Conservation (phyloP, 331 rosid species). For the Quercus phellos region DNA sequence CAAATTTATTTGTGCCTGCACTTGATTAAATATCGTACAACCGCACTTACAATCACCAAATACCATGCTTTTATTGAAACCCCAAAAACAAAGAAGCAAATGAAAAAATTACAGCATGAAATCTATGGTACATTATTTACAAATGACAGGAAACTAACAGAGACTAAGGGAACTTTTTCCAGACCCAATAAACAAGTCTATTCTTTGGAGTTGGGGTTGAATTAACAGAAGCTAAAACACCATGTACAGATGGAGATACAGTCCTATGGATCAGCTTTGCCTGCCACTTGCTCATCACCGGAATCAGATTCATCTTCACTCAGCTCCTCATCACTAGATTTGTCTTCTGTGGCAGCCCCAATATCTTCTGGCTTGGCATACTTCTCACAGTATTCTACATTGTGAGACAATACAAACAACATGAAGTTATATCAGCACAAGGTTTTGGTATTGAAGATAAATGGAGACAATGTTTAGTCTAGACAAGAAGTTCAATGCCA, state of each 20-base stretch:
- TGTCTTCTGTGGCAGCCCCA: conserved; percentile 49
- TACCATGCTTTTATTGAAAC: not conserved
- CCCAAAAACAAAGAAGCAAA: conserved; percentile 5
- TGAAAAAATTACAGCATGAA: conserved; percentile 22
- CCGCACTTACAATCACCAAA: not conserved
- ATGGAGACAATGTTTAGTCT: no score
- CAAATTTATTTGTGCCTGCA: no score
- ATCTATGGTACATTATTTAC: conserved; percentile 56
- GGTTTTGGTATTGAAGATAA: no score
- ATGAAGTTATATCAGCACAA: not conserved
- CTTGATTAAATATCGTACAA: no score
- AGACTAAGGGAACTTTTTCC: conserved; percentile 38
- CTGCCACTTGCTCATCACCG: conserved; percentile 58
- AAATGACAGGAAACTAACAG: conserved; percentile 27
- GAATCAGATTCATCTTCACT: conserved; percentile 72
- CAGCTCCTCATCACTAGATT: conserved; percentile 67
- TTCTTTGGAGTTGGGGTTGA: conserved; percentile 39
- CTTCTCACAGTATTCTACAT: conserved; percentile 67
- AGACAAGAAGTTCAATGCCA: no score
- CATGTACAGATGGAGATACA: conserved; percentile 40
- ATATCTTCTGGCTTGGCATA: conserved; percentile 63
- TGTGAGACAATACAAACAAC: conserved; percentile 8
- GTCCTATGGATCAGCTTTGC: conserved; percentile 62
- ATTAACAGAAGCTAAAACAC: conserved; percentile 31
- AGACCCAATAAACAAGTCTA: conserved; percentile 37